Conservation (phyloP, 164 flowering plant species). For the Cinnamomum micranthum region DNA sequence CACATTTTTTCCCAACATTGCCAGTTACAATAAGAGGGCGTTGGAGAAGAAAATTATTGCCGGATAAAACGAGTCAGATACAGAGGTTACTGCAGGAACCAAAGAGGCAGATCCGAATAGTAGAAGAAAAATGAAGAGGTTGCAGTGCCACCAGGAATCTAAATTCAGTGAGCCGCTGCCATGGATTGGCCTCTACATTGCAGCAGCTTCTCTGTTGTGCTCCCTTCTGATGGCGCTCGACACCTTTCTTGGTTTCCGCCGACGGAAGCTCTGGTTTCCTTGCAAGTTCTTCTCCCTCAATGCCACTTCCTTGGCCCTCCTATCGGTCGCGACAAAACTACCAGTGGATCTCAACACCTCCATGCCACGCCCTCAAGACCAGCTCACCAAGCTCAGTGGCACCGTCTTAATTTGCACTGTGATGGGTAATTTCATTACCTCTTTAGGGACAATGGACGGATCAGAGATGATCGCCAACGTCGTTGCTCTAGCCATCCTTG, state of each 20-base stretch:
- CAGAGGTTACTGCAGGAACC: too few relatives aligned
- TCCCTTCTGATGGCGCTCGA: constrained; percentile 45
- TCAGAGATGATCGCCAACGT: constrained; percentile 40
- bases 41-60: too few relatives aligned
- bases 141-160: neutral
- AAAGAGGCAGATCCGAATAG: too few relatives aligned
- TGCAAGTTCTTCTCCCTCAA: constrained; percentile 49
- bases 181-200: constrained; percentile 39
- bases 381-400: constrained; percentile 61
- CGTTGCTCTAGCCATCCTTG: constrained; percentile 50
- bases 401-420: constrained; percentile 41
- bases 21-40: too few relatives aligned
- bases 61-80: too few relatives aligned
- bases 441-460: constrained; percentile 45
- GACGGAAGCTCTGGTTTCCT: constrained; percentile 50
- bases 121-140: neutral
- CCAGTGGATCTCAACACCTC: constrained; percentile 60
- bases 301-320: constrained; percentile 51
- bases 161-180: neutral
- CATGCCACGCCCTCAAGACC: constrained; percentile 53
- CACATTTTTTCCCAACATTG: too few relatives aligned
- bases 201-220: constrained; percentile 45
- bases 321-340: constrained; percentile 47
- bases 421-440: constrained; percentile 61
- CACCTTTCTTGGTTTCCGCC: constrained; percentile 27